phyloP scores from a whole-genome alignment of 306 rosid genomes.

The Vigna angularis region DNA sequence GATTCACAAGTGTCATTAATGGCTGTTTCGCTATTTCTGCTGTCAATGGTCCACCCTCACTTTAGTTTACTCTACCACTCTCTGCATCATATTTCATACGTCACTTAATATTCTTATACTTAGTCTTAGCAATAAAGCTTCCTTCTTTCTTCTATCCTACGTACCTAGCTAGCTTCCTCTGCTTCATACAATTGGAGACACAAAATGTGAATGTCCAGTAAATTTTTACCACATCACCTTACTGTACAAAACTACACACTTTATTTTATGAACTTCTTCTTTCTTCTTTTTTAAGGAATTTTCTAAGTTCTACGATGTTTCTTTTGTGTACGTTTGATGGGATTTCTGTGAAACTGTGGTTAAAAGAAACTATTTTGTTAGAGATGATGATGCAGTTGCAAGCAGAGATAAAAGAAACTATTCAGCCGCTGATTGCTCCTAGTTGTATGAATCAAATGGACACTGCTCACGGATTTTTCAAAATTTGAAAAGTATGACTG shows the following conservation, averaged over 20 bases:
- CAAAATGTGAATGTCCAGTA: slow-evolving; percentile 13
- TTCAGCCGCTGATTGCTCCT: background rate
- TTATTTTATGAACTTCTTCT: too few species aligned
- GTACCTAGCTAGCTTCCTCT: background rate
- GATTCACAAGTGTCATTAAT: slow-evolving; percentile 1
- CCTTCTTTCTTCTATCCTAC: too few species aligned
- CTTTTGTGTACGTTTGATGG: too few species aligned
- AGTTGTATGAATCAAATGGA: background rate
- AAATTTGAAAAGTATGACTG: background rate
- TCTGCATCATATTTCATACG: background rate
- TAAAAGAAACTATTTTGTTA: background rate
- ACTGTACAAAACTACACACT: background rate
- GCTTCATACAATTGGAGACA: slow-evolving; percentile 1
- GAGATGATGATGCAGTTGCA: background rate
- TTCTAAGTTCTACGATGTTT: too few species aligned
- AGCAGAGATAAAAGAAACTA: background rate
- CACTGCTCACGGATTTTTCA: background rate
- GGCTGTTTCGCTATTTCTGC: slow-evolving; percentile 38
- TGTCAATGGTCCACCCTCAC: slow-evolving; percentile 1
- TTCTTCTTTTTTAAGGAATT: background rate
- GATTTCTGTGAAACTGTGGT: background rate
- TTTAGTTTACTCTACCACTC: background rate
- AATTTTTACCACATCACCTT: background rate
- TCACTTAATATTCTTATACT: background rate
- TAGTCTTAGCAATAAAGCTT: background rate